Evolutionary conservation across 2,329 filamentous ascomycete species (phyloP).

Genomic region (Ramichloridium luteum): DNA sequence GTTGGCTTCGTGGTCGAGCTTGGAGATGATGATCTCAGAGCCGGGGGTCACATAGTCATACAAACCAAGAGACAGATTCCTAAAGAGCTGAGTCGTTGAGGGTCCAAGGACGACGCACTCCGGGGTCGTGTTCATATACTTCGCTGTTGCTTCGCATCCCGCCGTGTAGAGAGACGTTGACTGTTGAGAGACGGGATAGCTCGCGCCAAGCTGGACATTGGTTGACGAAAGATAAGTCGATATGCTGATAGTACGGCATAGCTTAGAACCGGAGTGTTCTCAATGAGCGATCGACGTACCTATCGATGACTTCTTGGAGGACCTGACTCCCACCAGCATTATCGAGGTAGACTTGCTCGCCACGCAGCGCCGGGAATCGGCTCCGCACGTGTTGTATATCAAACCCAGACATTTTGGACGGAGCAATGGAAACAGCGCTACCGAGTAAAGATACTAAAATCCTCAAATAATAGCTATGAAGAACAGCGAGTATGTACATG

Average conservation of each 20-base stretch:
- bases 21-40: constrained; percentile 52
- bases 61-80: constrained; percentile 50
- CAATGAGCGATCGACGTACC: constrained; percentile 50
- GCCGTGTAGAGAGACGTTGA: constrained; percentile 48
- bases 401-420: constrained; percentile 26
- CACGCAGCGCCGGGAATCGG: constrained; percentile 55
- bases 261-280: constrained; percentile 31
- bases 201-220: constrained; percentile 66
- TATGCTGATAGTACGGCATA: constrained; percentile 38
- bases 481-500: no score
- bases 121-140: constrained; percentile 54
- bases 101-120: constrained; percentile 61
- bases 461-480: no score
- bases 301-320: constrained; percentile 52
- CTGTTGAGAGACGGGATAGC: constrained; percentile 48
- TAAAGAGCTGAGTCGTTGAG: constrained; percentile 64
- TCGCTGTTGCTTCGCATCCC: constrained; percentile 53
- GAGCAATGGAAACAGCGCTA: not conserved
- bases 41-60: constrained; percentile 46
- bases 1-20: constrained; percentile 67
- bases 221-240: constrained; percentile 51
- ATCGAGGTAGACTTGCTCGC: constrained; percentile 61
- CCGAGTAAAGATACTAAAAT: constrained; percentile 5
- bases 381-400: constrained; percentile 45
- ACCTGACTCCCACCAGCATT: constrained; percentile 62